Evolutionary conservation across 495 filamentous ascomycete species (phyloP), one percentile per base, ranked within the genome.

Genomic region (Staphylotrichum longicolle): DNA sequence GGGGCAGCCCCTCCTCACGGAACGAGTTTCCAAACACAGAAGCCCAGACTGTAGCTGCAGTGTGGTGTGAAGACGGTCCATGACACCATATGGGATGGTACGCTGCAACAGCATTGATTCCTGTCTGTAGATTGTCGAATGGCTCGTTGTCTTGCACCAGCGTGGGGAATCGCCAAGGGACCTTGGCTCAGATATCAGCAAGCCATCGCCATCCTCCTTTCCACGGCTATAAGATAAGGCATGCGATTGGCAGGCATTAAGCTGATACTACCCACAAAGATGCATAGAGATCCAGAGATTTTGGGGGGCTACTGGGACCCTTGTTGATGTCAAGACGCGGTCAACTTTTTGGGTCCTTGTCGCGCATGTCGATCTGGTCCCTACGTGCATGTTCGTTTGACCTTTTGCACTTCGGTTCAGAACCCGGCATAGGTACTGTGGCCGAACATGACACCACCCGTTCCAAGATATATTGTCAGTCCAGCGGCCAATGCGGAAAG

Each of bases 41-140:
- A 27, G 20, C 20, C 20, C 20, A 27, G 20, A 27, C 20, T 27
- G 20, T 27, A 27, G 20, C 20, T 27, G 30, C 3, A 9, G n/a
- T 33, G 48, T 50, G 48, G 30, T 30, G 34, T 53, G 50, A 53
- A 39, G 14, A 10, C 15, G 33, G 35, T 15, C n/a, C 8, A 12
- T 53, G 6, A 20, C 15, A 53, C 27, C 7, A 14, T 10, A 7
- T 5, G 41, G 41, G 12, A 44, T 44, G 41, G 41, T n/a, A 33
- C 12, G 50, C n/a, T 8, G 34, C 35, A 40, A 34, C 50, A 54
- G 9, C 50, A 47, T 50, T 27, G 50, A 46, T 8, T 20, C 30
- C 35, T 44, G 60, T 52, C 52, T 56, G 15, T 9, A 62, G 9
- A 62, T 56, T 62, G 60, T 20, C 41, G 12, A 35, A 33, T 10